Conservation (phyloP, 2,329 filamentous ascomycete genomes). For the Ophiostoma sp. region DNA sequence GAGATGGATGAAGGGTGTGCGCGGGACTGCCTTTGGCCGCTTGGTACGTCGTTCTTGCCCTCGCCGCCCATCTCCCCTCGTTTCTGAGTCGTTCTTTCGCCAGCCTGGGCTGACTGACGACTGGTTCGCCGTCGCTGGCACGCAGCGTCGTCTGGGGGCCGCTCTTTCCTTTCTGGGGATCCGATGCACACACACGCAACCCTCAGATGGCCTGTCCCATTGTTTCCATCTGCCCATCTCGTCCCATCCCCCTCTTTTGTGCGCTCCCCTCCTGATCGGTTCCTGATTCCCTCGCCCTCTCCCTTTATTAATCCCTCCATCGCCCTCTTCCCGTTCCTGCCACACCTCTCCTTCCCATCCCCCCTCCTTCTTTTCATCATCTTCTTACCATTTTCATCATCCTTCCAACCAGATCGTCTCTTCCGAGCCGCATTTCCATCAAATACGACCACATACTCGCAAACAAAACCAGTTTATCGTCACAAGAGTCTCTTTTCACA, state of each 20-base stretch:
- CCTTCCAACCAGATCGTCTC: constrained; percentile 1
- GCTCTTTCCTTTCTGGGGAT: constrained; percentile 1
- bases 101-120: background rate
- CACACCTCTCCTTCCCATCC: background rate
- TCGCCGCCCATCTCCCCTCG: background rate
- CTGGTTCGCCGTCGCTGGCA: constrained; percentile 2
- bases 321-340: background rate
- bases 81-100: background rate
- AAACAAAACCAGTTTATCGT: background rate
- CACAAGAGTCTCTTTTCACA: background rate
- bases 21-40: background rate
- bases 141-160: background rate
- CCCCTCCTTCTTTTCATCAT: background rate
- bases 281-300: background rate
- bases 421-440: constrained; percentile 15
- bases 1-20: background rate
- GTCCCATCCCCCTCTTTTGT: background rate
- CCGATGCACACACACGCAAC: background rate
- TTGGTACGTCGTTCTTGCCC: background rate
- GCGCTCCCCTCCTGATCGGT: constrained; percentile 7
- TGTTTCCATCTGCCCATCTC: background rate
- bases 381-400: background rate
- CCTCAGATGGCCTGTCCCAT: constrained; percentile 8
- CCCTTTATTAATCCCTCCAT: background rate
- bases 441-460: background rate